Evolutionary conservation across 2,329 filamentous ascomycete genomes (phyloP).

Genomic region (Fusarium nurragi): DNA sequence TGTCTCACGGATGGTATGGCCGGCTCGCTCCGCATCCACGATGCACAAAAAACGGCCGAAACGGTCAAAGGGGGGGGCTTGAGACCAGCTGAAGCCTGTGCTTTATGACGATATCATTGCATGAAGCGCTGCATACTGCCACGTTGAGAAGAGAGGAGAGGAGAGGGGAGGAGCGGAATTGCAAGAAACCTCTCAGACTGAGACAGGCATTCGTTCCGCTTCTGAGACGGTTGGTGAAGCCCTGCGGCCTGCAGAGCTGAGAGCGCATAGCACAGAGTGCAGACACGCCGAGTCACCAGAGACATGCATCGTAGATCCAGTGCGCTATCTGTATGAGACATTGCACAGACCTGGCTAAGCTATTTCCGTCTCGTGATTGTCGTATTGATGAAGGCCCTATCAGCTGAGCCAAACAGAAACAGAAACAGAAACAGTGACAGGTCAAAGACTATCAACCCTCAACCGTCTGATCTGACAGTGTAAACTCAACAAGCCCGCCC

Average conservation of each 20-base stretch:
- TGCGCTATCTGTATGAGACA: not conserved
- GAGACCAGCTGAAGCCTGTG: slow-evolving; percentile 3
- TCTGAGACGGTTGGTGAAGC: not conserved
- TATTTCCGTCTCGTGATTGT: not conserved
- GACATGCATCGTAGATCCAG: slow-evolving; percentile 31
- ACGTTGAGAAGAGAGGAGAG: not conserved
- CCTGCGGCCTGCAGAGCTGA: no score
- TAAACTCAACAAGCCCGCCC: not conserved
- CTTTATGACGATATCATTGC: slow-evolving; percentile 11
- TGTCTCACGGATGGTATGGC: slow-evolving; percentile 1
- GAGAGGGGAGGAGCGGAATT: no score
- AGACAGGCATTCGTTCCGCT: not conserved
- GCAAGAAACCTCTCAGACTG: no score
- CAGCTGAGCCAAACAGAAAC: not conserved
- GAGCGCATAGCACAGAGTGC: no score
- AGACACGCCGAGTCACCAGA: slow-evolving; percentile 10
- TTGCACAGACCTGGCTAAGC: not conserved
- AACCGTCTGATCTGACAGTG: not conserved
- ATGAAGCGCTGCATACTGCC: not conserved
- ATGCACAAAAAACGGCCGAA: not conserved
- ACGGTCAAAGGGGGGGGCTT: not conserved
- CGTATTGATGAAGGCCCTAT: not conserved
- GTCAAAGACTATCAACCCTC: not conserved
- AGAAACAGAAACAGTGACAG: not conserved
- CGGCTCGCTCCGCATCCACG: slow-evolving; percentile 24